A percentile compares a stretch with the other conserved stretches of the same genome.
These are phyloP conservation scores for Neurospora sp. DNA, from an alignment of 495 filamentous ascomycete genomes.

Conservation along the genomic window DNA sequence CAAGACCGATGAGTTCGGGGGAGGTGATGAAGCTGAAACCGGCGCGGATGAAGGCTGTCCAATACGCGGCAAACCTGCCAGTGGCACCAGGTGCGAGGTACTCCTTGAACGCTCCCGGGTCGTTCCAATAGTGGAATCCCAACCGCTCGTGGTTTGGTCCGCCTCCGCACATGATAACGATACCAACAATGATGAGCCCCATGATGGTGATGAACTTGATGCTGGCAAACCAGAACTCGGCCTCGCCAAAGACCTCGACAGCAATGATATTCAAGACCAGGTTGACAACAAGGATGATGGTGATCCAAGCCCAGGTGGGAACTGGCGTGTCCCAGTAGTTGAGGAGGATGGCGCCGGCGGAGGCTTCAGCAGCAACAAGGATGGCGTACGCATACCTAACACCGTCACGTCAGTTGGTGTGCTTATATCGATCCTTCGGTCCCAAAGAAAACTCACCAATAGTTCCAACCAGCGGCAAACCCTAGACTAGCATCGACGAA, in stretches of 20 bases:
- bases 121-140: constrained; percentile 61
- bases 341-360: constrained; percentile 42
- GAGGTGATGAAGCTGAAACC: constrained; percentile 43
- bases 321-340: constrained; percentile 45
- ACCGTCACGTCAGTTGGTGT: background rate
- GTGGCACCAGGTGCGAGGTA: constrained; percentile 42
- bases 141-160: constrained; percentile 43
- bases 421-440: background rate
- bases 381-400: constrained; percentile 34
- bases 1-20: constrained; percentile 46
- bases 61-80: constrained; percentile 39
- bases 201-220: constrained; percentile 64
- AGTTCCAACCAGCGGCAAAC: constrained; percentile 77
- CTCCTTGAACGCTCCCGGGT: constrained; percentile 60
- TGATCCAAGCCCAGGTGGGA: constrained; percentile 50
- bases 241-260: constrained; percentile 49
- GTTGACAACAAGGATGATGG: constrained; percentile 36
- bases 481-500: constrained; percentile 67
- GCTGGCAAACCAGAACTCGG: constrained; percentile 54
- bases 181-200: constrained; percentile 59
- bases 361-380: constrained; percentile 38
- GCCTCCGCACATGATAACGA: constrained; percentile 61
- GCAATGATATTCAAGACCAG: constrained; percentile 37
- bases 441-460: constrained; percentile 20
- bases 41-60: constrained; percentile 35